Evolutionary conservation across 1,284 basidiomycete genomes (phyloP), one percentile per base, ranked within the genome.

Genomic region (Cutaneotrichosporon sp.): DNA sequence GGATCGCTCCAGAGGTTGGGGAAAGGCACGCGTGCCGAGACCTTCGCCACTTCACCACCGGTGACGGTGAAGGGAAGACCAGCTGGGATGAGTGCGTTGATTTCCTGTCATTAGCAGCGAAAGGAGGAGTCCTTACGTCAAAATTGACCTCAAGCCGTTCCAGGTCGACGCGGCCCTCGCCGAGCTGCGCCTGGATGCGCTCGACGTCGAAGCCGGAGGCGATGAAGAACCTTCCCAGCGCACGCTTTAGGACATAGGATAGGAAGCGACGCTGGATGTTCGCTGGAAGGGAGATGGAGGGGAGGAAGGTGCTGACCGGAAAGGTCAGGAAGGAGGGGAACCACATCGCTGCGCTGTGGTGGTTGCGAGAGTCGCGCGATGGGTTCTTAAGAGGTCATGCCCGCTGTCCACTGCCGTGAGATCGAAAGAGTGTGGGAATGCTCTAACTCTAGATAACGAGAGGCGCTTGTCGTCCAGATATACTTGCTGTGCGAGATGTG

Each of bases 141-240:
- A 85, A 84, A 75, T 94, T 87, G 50, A 97, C 81, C 76, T 92
- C 87, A 53, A 97, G 82, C 70, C 92, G 87, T 67, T 89, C 88
- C 34, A 97, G 85, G 79, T 94, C 90, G 16, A 97, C 87, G 74
- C 86, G 88, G 16, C 95, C 95, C 53, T 88, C 90, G 9, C 90
- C 89, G 71, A 97, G 89, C 78, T 96, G 92, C 30, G 92, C 91
- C 73, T 97, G 92, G 73, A 97, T 89, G 78, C 93, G 88, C 63
- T 89, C 86, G 58, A 87, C 84, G 79, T 97, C 91, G 64, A 97
- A 86, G 72, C 94, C 91, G 13, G 91, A 92, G 30, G 90, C 90
- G 73, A 89, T 89, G 67, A 97, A 85, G 67, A 97, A 85, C 73
- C 90, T 89, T 3, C 95, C 95, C 0, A 97, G 83, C 2, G 88